phyloP scores from a whole-genome alignment of 1,139 yeast genomes.

The Candida tropicalis region DNA sequence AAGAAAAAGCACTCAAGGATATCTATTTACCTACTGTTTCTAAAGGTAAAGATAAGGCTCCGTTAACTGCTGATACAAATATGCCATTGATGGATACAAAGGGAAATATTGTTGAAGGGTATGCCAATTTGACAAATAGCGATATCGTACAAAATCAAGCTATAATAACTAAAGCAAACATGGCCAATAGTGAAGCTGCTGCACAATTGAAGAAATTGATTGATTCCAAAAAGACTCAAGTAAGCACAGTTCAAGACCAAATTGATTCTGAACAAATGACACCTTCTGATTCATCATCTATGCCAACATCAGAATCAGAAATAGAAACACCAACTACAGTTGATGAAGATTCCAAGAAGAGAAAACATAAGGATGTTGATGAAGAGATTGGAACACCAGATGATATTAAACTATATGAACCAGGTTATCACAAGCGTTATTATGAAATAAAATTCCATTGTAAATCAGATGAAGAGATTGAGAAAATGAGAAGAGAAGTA shows the following conservation, averaged over 20 bases:
- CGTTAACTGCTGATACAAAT: slow-evolving; percentile 67
- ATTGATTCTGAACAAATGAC: slow-evolving; percentile 15
- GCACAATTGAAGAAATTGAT: slow-evolving; percentile 57
- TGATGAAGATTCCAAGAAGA: slow-evolving; percentile 25
- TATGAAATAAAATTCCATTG: slow-evolving; percentile 75
- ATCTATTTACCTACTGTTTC: slow-evolving; percentile 44
- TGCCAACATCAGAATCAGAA: slow-evolving; percentile 22
- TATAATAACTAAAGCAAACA: slow-evolving; percentile 71
- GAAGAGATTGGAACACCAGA: slow-evolving; percentile 35
- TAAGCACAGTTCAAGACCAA: slow-evolving; percentile 41
- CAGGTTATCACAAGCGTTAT: slow-evolving; percentile 84
- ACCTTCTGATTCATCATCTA: slow-evolving; percentile 9
- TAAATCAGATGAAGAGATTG: slow-evolving; percentile 55
- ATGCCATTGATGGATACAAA: slow-evolving; percentile 75
- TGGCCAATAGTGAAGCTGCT: slow-evolving; percentile 75
- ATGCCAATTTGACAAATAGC: slow-evolving; percentile 64
- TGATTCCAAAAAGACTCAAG: slow-evolving; percentile 27
- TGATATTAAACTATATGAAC: slow-evolving; percentile 74
- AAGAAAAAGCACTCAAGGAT: slow-evolving; percentile 38
- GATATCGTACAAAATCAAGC: slow-evolving; percentile 72
- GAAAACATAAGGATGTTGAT: slow-evolving; percentile 20
- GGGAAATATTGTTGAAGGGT: slow-evolving; percentile 68
- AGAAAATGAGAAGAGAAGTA: slow-evolving; percentile 57
- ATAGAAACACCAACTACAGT: slow-evolving; percentile 22
- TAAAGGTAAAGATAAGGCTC: slow-evolving; percentile 77